Evolutionary conservation across 495 filamentous ascomycete species (phyloP), one percentile per base, ranked within the genome.

Genomic region (Pseudoneurospora amorphoporcata): DNA sequence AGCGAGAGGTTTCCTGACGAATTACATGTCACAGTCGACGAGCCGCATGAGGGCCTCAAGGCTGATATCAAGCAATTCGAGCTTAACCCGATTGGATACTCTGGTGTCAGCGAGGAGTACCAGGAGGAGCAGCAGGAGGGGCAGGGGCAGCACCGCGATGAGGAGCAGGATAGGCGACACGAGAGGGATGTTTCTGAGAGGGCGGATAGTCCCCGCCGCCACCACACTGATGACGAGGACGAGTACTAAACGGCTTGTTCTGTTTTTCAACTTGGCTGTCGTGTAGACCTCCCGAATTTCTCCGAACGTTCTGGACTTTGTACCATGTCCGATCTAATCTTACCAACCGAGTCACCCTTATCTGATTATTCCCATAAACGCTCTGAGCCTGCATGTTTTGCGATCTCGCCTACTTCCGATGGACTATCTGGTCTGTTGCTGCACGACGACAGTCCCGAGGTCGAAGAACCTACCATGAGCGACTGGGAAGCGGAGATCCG

Each of bases 1-100:
- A 83, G 84, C 69, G 81, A 80, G 71, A 72, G 76, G 47, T 79
- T 81, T 45, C 75, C 83, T 1, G 84, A 86, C 73, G 83, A 84
- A 73, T 75, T 86, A 38, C 81, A 84, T 47, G 79, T 86, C 43
- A 76, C 73, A 3, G 77, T 86, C n/a, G 78, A 80, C 37, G 83
- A 84, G 37, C 84, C 83, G 3, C 77, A 75, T 35, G 81, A 83
- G 16, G 82, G 81, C 43, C 79, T 83, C 70, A 76, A 77, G 43
- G 69, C 65, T 10, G 81, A 81, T 75, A 79, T 85, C 78, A 70
- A 76, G 39, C 70, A 79, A 70, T 86, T 81, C 74, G 78, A 81
- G 76, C 72, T 77, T 32, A 78, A 84, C 72, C 84, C 83, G 0
- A 79, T 83, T 8, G 83, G 81, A 9, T 78, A 79, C 69, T 72